Conservation (phyloP, 1,139 yeast genomes). For the Wickerhamiella infanticola region DNA sequence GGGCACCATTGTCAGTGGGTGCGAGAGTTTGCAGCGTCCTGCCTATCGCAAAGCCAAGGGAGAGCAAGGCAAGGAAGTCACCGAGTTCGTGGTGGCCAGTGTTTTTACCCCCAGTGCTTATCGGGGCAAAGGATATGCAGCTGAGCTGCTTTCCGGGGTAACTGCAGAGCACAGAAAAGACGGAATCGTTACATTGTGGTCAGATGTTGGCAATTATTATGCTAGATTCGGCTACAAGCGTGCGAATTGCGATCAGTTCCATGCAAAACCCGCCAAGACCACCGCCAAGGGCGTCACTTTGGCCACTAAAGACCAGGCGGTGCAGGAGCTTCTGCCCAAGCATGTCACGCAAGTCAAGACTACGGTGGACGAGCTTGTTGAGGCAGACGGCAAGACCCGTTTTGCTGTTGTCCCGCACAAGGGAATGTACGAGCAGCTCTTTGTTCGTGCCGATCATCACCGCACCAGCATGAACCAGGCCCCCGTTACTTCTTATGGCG, state of each 20-base stretch:
- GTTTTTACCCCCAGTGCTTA: conserved; percentile 43
- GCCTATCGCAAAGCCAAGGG: conserved; percentile 22
- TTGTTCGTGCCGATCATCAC: conserved; percentile 27
- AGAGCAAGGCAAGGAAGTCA: conserved; percentile 20
- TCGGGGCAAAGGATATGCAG: conserved; percentile 55
- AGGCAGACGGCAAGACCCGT: conserved; percentile 20
- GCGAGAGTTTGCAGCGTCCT: conserved; percentile 33
- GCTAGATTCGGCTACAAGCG: conserved; percentile 31
- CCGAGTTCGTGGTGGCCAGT: conserved; percentile 10
- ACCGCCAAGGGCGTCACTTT: background rate
- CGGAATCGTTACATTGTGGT: conserved; percentile 32
- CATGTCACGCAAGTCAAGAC: background rate
- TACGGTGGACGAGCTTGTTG: background rate
- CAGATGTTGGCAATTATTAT: conserved; percentile 61
- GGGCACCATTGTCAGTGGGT: conserved; percentile 22
- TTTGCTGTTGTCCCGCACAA: conserved; percentile 26
- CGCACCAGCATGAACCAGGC: conserved; percentile 5
- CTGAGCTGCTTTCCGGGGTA: conserved; percentile 33
- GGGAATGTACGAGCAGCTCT: conserved; percentile 30
- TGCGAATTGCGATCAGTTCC: background rate
- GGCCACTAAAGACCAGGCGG: background rate
- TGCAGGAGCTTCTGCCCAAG: background rate
- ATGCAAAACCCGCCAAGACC: background rate
- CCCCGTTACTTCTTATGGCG: conserved; percentile 7
- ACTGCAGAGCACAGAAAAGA: conserved; percentile 20